These are phyloP conservation scores for Cladorrhinum sp. DNA, from an alignment of 2,329 filamentous ascomycete genomes.

Conservation along the genomic window DNA sequence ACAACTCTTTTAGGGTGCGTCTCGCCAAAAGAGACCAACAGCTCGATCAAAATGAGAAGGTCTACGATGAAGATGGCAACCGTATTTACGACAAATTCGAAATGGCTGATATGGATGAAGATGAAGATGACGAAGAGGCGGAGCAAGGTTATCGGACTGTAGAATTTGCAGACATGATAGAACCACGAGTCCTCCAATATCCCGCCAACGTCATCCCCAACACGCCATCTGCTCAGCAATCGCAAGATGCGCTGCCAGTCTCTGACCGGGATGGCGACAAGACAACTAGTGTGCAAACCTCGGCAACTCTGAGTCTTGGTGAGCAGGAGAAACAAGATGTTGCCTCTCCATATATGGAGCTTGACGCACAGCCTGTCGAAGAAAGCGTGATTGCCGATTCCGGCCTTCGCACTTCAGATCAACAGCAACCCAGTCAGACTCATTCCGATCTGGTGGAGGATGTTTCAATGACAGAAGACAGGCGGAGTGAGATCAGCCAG, in stretches of 20 bases:
- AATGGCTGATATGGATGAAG: slow-evolving; percentile 61
- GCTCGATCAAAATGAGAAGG: slow-evolving; percentile 52
- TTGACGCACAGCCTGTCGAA: slow-evolving; percentile 3
- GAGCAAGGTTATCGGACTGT: slow-evolving; percentile 62
- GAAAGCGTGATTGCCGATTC: slow-evolving; percentile 29
- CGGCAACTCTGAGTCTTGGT: slow-evolving; percentile 13
- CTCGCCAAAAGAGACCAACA: slow-evolving; percentile 68
- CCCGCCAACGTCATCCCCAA: slow-evolving; percentile 24
- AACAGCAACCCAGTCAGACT: slow-evolving; percentile 8
- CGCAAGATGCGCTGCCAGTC: not conserved
- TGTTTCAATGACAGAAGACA: slow-evolving; percentile 34
- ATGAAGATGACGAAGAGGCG: slow-evolving; percentile 43
- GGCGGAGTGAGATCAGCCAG: slow-evolving; percentile 38
- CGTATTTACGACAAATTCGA: slow-evolving; percentile 78
- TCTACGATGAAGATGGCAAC: slow-evolving; percentile 63
- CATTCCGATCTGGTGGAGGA: slow-evolving; percentile 8
- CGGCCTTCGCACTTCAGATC: slow-evolving; percentile 12
- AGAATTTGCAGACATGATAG: slow-evolving; percentile 60
- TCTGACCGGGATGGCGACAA: not conserved
- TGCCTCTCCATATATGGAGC: not conserved
- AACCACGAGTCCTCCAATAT: slow-evolving; percentile 61
- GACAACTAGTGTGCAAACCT: slow-evolving; percentile 6
- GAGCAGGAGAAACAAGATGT: not conserved
- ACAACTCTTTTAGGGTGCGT: slow-evolving; percentile 54
- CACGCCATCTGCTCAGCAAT: not conserved